phyloP scores from a whole-genome alignment of 225 moss, liverwort and hornwort species.

The Sphagnum tenellum region DNA sequence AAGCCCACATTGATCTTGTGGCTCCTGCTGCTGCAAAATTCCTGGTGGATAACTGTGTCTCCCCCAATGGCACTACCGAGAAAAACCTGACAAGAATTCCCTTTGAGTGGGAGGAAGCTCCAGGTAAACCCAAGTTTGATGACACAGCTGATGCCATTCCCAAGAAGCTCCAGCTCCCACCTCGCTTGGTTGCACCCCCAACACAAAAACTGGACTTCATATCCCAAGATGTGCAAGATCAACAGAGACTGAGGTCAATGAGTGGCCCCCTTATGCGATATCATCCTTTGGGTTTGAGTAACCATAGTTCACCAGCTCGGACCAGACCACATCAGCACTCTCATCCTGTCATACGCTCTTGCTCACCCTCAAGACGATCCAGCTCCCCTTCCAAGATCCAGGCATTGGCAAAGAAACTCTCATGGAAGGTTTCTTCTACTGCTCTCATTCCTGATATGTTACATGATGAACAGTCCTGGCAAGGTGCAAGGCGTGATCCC shows the following conservation, averaged over 20 bases:
- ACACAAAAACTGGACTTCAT: conserved; percentile 6
- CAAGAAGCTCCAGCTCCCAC: conserved; percentile 30
- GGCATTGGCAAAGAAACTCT: conserved; percentile 36
- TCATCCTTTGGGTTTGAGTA: conserved; percentile 1
- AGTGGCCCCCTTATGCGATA: conserved; percentile 34
- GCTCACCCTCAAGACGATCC: conserved; percentile 40
- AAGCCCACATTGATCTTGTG: conserved; percentile 38
- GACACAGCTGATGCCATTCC: conserved; percentile 9
- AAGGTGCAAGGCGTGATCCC: no score
- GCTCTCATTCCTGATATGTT: no score
- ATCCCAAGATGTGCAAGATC: conserved; percentile 19
- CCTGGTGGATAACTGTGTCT: conserved; percentile 36
- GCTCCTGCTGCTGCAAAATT: conserved; percentile 46
- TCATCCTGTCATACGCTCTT: conserved; percentile 21
- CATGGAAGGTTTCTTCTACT: conserved; percentile 12
- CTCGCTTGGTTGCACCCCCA: conserved; percentile 25
- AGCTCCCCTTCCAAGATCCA: conserved; percentile 41
- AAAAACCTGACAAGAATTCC: conserved; percentile 22
- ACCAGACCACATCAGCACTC: conserved; percentile 22
- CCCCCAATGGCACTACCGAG: conserved; percentile 26
- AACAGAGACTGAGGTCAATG: conserved; percentile 33
- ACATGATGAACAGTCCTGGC: no score
- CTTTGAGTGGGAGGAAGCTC: conserved; percentile 41
- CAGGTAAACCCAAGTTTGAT: conserved; percentile 35
- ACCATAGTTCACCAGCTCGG: conserved; percentile 19